Evolutionary conservation across 768 basidiomycete species (phyloP).

Genomic region (Boletus bicolor): DNA sequence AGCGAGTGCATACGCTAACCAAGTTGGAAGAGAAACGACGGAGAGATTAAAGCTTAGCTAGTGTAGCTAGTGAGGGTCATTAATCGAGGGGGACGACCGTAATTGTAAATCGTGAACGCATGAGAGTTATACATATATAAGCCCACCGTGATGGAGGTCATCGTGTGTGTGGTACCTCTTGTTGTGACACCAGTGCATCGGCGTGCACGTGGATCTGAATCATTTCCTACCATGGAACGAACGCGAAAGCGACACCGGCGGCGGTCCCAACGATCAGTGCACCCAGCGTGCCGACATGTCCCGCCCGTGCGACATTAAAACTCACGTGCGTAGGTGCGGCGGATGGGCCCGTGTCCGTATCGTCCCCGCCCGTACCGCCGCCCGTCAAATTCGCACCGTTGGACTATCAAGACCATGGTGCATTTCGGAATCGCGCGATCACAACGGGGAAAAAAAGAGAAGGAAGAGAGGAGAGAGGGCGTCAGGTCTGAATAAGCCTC

Average conservation of each 20-base stretch:
- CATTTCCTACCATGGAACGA: background rate
- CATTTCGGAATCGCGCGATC: background rate
- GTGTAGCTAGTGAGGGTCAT: too few relatives aligned
- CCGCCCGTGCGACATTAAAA: conserved; percentile 39
- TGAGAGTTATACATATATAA: too few relatives aligned
- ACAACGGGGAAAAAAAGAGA: background rate
- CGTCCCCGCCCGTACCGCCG: conserved; percentile 45
- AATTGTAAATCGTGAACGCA: too few relatives aligned
- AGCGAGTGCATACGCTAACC: too few relatives aligned
- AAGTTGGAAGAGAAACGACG: too few relatives aligned
- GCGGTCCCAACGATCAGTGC: background rate
- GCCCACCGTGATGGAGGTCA: too few relatives aligned
- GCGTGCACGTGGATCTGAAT: too few relatives aligned
- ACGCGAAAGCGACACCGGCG: background rate
- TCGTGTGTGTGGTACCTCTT: too few relatives aligned
- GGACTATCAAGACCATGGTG: conserved; percentile 37
- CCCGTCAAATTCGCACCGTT: conserved; percentile 71
- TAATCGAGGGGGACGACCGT: too few relatives aligned
- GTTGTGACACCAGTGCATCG: too few relatives aligned
- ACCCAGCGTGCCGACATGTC: background rate
- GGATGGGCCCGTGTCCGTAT: conserved; percentile 13
- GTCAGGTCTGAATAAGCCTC: background rate
- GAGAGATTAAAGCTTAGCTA: too few relatives aligned
- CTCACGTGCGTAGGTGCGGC: conserved; percentile 41
- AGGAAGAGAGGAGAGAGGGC: background rate